A percentile compares a stretch with the other conserved stretches of the same genome.
Conservation (phyloP, 805 yeast species). For the Pichia phayaonensis region DNA sequence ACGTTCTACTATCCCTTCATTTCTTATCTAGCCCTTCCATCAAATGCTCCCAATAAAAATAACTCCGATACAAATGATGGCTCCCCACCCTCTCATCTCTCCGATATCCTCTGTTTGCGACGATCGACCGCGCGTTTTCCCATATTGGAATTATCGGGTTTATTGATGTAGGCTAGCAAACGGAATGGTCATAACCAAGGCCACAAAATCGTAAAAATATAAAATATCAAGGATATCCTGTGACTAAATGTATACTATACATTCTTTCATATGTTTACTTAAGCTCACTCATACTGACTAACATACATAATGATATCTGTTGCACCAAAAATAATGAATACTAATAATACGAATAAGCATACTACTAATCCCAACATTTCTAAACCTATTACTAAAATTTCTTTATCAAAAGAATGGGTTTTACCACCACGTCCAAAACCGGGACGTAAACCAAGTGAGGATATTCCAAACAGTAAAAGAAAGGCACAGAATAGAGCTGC, state of each 20-base stretch:
- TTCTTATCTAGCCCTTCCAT: not conserved
- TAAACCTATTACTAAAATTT: constrained; percentile 37
- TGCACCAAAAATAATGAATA: constrained; percentile 7
- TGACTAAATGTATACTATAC: too few species aligned
- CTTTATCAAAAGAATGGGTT: constrained; percentile 53
- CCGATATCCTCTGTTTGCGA: not conserved
- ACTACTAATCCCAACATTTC: not conserved
- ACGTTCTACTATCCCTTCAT: not conserved
- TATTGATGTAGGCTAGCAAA: constrained; percentile 2
- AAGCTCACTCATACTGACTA: not conserved
- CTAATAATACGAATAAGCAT: not conserved
- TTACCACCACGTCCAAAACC: constrained; percentile 58
- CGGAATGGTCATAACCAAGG: not conserved
- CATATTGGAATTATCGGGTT: constrained; percentile 8
- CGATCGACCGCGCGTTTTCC: not conserved
- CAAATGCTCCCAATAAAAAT: not conserved
- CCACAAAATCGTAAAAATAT: not conserved
- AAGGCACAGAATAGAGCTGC: constrained; percentile 94
- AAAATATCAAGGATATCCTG: not conserved
- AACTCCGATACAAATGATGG: not conserved
- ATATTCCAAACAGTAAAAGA: constrained; percentile 76
- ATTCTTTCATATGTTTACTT: not conserved
- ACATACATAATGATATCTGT: constrained; percentile 5
- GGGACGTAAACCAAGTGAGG: constrained; percentile 41
- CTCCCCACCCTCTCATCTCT: not conserved